These are phyloP conservation scores for Diaporthe longicolla DNA, from an alignment of 2,329 filamentous ascomycete species.

Conservation along the genomic window DNA sequence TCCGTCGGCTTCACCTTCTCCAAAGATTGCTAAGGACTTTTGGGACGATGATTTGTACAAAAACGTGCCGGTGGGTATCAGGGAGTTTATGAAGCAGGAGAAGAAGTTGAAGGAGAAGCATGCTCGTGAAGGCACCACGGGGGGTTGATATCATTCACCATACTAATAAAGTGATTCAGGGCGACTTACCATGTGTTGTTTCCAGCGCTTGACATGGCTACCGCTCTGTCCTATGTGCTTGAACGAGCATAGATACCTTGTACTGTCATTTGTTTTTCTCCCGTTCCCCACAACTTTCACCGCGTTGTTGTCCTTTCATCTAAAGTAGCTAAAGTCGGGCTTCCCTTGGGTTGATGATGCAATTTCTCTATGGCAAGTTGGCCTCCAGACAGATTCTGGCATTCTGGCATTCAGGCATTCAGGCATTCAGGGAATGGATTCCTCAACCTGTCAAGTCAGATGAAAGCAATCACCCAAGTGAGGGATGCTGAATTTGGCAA, in stretches of 20 bases:
- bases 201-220: neutral
- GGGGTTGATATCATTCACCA: slow-evolving; percentile 51
- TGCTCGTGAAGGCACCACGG: slow-evolving; percentile 65
- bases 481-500: neutral
- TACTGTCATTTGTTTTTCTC: neutral
- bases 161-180: slow-evolving; percentile 19
- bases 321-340: neutral
- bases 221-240: neutral
- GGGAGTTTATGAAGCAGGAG: slow-evolving; percentile 97
- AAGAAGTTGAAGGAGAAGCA: slow-evolving; percentile 88
- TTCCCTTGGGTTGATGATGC: neutral
- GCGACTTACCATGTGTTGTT: neutral
- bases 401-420: neutral
- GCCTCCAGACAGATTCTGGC: neutral
- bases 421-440: no score
- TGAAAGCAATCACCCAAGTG: neutral
- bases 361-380: no score
- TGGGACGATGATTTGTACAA: slow-evolving; percentile 80
- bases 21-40: slow-evolving; percentile 64
- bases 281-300: neutral
- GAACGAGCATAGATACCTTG: neutral
- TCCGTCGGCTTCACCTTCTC: slow-evolving; percentile 52
- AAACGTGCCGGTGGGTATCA: slow-evolving; percentile 89
- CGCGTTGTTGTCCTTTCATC: neutral
- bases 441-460: neutral